Evolutionary conservation across 2,329 filamentous ascomycete genomes (phyloP).

Genomic region (Fusarium sp.): DNA sequence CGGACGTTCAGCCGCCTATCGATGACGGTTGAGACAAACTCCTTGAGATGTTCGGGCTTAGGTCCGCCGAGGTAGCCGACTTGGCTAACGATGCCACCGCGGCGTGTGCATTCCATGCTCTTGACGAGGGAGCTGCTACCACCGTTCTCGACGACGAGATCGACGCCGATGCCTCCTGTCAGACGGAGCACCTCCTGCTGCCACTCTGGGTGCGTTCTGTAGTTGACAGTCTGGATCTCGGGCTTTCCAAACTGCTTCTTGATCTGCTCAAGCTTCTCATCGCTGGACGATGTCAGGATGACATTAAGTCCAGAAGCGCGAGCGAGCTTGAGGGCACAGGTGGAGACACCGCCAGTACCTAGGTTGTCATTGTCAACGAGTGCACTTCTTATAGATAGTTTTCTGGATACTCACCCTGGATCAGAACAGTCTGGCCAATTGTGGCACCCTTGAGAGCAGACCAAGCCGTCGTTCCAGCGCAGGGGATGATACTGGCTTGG

Average conservation of each 20-base stretch:
- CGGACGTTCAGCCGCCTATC: constrained; percentile 49
- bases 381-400: fast-evolving
- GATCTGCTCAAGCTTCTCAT: constrained; percentile 56
- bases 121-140: constrained; percentile 50
- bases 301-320: constrained; percentile 59
- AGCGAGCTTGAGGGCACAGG: constrained; percentile 54
- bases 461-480: constrained; percentile 57
- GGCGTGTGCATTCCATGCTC: constrained; percentile 51
- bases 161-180: constrained; percentile 55
- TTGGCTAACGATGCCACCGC: constrained; percentile 53
- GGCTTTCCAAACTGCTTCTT: constrained; percentile 51
- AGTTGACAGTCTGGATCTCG: constrained; percentile 59
- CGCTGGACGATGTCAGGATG: constrained; percentile 61
- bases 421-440: constrained; percentile 53
- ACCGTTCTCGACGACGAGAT: constrained; percentile 58
- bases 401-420: constrained; percentile 48
- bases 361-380: constrained; percentile 3
- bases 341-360: constrained; percentile 53
- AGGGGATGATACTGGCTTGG: constrained; percentile 51
- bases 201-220: constrained; percentile 56
- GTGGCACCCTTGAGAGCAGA: constrained; percentile 51
- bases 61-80: constrained; percentile 52
- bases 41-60: constrained; percentile 43
- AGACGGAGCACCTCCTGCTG: constrained; percentile 53
- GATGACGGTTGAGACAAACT: constrained; percentile 50